Conservation (phyloP, 2,329 filamentous ascomycete species). For the Gnomoniopsis sp. region DNA sequence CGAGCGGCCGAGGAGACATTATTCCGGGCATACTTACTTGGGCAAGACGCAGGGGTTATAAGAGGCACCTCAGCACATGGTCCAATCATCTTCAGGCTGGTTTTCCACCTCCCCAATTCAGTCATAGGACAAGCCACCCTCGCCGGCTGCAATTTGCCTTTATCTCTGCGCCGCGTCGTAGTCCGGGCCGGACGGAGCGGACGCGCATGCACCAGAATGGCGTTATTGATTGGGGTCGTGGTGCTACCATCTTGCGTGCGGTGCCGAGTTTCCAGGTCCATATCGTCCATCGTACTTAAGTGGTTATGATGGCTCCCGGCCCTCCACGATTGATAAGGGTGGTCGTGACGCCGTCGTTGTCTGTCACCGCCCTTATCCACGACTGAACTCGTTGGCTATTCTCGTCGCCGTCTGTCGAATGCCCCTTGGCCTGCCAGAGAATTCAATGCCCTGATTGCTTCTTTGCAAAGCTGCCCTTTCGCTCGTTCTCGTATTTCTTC, state of each 20-base stretch:
- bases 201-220: background rate
- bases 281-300: background rate
- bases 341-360: background rate
- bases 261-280: background rate
- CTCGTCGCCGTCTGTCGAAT: background rate
- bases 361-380: too few relatives aligned
- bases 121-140: background rate
- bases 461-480: too few relatives aligned
- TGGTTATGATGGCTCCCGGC: background rate
- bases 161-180: background rate
- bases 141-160: background rate
- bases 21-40: too few relatives aligned
- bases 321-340: background rate
- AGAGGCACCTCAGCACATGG: background rate
- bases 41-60: too few relatives aligned
- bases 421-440: background rate
- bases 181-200: background rate
- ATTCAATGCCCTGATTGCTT: too few relatives aligned
- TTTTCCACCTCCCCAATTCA: slow-evolving; percentile 8
- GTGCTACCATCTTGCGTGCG: background rate
- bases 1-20: too few relatives aligned
- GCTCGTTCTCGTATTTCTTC: too few relatives aligned
- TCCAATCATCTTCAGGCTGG: background rate
- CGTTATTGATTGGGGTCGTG: background rate
- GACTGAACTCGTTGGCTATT: too few relatives aligned